These are phyloP conservation scores for Epicoccum nigrum DNA, from an alignment of 2,329 filamentous ascomycete genomes.

Conservation along the genomic window DNA sequence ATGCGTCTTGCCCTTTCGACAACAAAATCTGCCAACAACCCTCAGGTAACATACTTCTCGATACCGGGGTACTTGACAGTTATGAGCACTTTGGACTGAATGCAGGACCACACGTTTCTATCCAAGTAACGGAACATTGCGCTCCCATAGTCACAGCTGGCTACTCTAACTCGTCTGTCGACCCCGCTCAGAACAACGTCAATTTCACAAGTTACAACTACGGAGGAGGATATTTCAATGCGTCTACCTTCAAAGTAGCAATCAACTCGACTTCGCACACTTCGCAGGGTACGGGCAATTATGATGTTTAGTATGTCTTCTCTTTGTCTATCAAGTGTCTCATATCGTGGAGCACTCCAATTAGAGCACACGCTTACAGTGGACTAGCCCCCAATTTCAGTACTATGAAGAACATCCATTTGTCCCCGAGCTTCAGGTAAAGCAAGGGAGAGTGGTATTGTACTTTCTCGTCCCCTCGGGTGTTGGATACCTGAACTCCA, in stretches of 20 bases:
- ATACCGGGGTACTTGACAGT: conserved; percentile 27
- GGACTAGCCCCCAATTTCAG: background rate
- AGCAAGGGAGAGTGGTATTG: background rate
- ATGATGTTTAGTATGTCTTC: background rate
- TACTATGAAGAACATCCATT: background rate
- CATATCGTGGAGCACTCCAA: no score
- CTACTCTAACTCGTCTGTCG: conserved; percentile 1
- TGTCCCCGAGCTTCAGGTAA: background rate
- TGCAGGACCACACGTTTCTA: conserved; percentile 3
- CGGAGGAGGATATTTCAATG: background rate
- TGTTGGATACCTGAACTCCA: background rate
- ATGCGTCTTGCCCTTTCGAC: conserved; percentile 4
- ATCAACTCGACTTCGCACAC: background rate
- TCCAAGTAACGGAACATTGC: conserved; percentile 4
- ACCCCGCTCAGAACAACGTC: background rate
- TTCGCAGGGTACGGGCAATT: background rate
- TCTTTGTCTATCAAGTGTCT: background rate
- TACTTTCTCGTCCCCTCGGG: background rate
- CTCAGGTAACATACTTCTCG: conserved; percentile 17
- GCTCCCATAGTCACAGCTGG: background rate
- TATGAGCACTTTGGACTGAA: conserved; percentile 31
- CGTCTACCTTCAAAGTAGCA: background rate
- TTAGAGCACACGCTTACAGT: no score
- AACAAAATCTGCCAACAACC: background rate
- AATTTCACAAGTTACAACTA: conserved; percentile 6